Percentiles rank a stretch among this genome's conserved stretches.
Conservation (phyloP, 345 rosid genomes). For the Dipteronia dyeriana region DNA sequence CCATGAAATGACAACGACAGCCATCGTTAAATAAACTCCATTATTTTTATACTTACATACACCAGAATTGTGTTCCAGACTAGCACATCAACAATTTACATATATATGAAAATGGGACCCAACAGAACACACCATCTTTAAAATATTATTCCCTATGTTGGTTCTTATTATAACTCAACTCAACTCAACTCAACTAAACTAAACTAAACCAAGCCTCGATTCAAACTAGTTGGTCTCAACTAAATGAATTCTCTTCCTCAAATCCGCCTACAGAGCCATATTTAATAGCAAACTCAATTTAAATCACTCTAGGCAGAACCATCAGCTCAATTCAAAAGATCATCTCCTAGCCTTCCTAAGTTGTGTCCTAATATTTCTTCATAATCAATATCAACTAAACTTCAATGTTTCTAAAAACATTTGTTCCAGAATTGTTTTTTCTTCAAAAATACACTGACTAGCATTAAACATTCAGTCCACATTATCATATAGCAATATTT, state of each 20-base stretch:
- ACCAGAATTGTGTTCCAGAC: too few relatives aligned
- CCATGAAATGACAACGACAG: background rate
- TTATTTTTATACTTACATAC: background rate
- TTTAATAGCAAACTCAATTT: background rate
- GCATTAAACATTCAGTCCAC: background rate
- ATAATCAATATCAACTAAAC: too few relatives aligned
- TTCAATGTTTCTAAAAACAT: too few relatives aligned
- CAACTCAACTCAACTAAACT: background rate
- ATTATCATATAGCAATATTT: background rate
- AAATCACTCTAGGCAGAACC: background rate
- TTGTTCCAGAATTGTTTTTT: background rate
- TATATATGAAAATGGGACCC: background rate
- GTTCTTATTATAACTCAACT: slow-evolving; percentile 8
- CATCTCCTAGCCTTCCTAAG: too few relatives aligned
- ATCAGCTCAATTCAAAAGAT: background rate
- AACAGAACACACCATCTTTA: background rate
- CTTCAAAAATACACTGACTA: background rate
- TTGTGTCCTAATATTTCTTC: too few relatives aligned
- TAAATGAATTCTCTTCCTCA: background rate
- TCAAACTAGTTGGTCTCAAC: too few relatives aligned
- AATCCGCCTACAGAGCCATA: background rate
- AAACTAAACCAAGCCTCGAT: background rate
- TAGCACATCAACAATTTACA: background rate
- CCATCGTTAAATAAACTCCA: background rate
- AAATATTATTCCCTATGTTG: background rate